A percentile compares a stretch with the other conserved stretches of the same genome.
These are phyloP conservation scores for Clonostachys byssicola DNA, from an alignment of 2,329 filamentous ascomycete species.

Conservation along the genomic window DNA sequence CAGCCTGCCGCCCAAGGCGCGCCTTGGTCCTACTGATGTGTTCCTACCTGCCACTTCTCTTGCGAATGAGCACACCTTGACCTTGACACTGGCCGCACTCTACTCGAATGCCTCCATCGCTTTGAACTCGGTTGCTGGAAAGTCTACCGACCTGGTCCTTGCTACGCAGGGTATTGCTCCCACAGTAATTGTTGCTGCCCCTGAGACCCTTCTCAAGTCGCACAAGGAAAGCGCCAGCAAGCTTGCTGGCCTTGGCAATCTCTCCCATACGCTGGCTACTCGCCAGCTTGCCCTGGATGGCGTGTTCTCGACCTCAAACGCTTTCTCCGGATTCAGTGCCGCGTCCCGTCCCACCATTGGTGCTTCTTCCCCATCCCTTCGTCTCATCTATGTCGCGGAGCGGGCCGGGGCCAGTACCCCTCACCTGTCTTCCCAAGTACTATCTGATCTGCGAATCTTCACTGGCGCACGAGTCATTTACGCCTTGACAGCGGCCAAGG, in stretches of 20 bases:
- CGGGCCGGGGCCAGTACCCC: constrained; percentile 59
- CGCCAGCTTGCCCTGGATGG: constrained; percentile 66
- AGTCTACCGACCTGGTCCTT: constrained; percentile 64
- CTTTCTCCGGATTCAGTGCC: constrained; percentile 46
- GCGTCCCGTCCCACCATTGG: constrained; percentile 57
- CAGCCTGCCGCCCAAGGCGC: constrained; percentile 70
- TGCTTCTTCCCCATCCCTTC: constrained; percentile 66
- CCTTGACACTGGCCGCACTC: constrained; percentile 76
- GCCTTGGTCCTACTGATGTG: constrained; percentile 70
- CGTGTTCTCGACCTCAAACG: constrained; percentile 58
- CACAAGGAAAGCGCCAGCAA: constrained; percentile 59
- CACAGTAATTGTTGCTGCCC: constrained; percentile 76
- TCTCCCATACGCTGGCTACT: constrained; percentile 69
- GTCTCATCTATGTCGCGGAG: constrained; percentile 77
- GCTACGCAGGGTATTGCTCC: constrained; percentile 74
- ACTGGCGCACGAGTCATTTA: constrained; percentile 79
- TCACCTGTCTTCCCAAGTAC: constrained; percentile 60
- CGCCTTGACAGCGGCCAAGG: constrained; percentile 73
- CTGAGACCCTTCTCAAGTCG: constrained; percentile 65
- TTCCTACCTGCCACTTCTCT: constrained; percentile 83
- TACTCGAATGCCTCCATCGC: constrained; percentile 82
- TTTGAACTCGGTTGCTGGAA: constrained; percentile 81
- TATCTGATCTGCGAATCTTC: constrained; percentile 80
- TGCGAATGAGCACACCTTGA: constrained; percentile 73
- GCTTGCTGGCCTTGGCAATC: constrained; percentile 54